phyloP scores from a whole-genome alignment of 306 rosid species.

The Sesbania bispinosa region DNA sequence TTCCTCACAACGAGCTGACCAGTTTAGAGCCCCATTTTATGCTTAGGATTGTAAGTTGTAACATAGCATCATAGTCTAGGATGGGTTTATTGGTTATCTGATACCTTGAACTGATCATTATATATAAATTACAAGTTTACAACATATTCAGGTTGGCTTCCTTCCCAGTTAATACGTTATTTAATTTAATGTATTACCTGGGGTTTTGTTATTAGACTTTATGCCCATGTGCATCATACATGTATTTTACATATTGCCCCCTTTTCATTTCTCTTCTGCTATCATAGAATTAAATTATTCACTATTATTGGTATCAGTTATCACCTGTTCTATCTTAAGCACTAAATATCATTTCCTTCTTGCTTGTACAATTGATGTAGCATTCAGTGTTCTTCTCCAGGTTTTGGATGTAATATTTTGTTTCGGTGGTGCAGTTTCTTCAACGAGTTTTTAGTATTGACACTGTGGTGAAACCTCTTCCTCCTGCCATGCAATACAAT shows the following conservation, averaged over 20 bases:
- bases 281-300: not conserved
- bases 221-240: not conserved
- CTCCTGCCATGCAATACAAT: slow-evolving; percentile 75
- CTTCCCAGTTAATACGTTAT: not conserved
- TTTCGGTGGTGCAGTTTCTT: slow-evolving; percentile 65
- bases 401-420: not conserved
- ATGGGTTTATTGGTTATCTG: not conserved
- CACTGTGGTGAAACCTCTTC: slow-evolving; percentile 92
- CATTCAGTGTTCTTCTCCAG: not conserved
- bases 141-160: not conserved
- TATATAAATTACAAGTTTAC: not conserved
- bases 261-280: not conserved
- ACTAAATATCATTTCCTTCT: not conserved
- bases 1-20: not conserved
- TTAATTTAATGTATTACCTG: not conserved
- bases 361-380: not conserved
- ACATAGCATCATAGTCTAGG: not conserved
- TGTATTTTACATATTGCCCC: not conserved
- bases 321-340: not conserved
- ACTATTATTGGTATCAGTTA: not conserved
- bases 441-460: slow-evolving; percentile 89
- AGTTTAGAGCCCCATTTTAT: not conserved
- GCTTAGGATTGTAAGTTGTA: not conserved
- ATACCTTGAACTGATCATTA: not conserved
- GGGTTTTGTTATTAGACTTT: slow-evolving; percentile 10